phyloP scores from a whole-genome alignment of 306 rosid genomes.

The Citrullus mucosospermus region DNA sequence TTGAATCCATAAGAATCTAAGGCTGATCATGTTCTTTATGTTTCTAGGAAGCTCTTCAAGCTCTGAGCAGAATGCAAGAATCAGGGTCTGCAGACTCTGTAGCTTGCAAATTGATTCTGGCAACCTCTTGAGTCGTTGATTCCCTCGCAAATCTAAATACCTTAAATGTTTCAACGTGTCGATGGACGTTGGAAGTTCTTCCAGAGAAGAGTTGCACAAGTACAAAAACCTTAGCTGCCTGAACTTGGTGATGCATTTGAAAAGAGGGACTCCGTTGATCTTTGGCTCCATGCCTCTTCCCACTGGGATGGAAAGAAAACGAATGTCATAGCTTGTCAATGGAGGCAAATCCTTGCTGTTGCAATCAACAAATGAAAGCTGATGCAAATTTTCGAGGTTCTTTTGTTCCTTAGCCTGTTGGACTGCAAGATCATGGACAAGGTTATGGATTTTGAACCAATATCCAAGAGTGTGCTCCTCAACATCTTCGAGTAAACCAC shows the following conservation, averaged over 20 bases:
- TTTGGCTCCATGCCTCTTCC: neutral
- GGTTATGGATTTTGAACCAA: slow-evolving; percentile 16
- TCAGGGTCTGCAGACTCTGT: slow-evolving; percentile 3
- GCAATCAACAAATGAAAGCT: neutral
- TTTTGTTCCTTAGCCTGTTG: neutral
- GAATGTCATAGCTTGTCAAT: neutral
- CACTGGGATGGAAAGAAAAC: neutral
- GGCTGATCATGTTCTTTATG: slow-evolving; percentile 10
- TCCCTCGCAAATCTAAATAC: neutral
- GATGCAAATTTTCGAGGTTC: neutral
- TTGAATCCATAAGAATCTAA: neutral
- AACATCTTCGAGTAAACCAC: slow-evolving; percentile 24
- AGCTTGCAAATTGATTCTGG: slow-evolving; percentile 11
- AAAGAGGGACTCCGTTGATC: neutral
- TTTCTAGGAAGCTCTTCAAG: slow-evolving; percentile 9
- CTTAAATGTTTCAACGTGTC: slow-evolving; percentile 2
- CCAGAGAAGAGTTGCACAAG: neutral
- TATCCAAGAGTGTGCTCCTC: neutral
- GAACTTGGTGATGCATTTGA: neutral
- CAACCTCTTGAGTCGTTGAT: neutral
- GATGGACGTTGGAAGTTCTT: slow-evolving; percentile 7
- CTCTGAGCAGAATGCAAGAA: slow-evolving; percentile 1
- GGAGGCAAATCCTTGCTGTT: neutral
- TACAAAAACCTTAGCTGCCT: neutral
- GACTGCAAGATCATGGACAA: slow-evolving; percentile 25